Conservation (phyloP, 2,329 filamentous ascomycete genomes). For the Bipolaris oryzae region DNA sequence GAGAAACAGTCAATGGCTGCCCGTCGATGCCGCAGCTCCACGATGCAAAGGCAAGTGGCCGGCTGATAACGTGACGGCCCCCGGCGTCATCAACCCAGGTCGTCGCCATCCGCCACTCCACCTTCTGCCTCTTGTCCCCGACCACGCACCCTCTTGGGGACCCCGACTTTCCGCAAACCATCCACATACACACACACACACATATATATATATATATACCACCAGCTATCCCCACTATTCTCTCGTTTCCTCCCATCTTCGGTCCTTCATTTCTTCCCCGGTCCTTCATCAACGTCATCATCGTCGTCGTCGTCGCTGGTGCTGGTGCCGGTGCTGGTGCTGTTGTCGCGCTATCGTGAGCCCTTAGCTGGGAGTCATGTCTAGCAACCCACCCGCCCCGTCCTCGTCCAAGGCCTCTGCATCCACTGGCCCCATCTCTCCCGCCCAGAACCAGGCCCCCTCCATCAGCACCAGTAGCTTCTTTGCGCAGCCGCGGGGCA, state of each 20-base stretch:
- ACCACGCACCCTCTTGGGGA: constrained; percentile 22
- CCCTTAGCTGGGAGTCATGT: constrained; percentile 48
- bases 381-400: constrained; percentile 52
- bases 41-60: background rate
- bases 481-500: constrained; percentile 52
- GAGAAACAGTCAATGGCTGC: background rate
- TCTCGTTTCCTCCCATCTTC: background rate
- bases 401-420: constrained; percentile 51
- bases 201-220: too few relatives aligned
- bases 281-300: constrained; percentile 2
- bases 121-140: constrained; percentile 12
- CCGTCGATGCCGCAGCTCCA: background rate
- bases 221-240: background rate
- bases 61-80: constrained; percentile 4
- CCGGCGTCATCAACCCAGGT: constrained; percentile 6
- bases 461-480: constrained; percentile 52
- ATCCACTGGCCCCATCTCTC: constrained; percentile 48
- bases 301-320: background rate
- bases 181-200: too few relatives aligned
- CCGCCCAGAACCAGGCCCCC: constrained; percentile 52
- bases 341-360: constrained; percentile 27
- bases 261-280: constrained; percentile 5
- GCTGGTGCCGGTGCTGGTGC: background rate
- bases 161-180: constrained; percentile 2
- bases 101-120: constrained; percentile 13